Evolutionary conservation across 78 protist species (phyloP).

Genomic region (Emiliania huxleyi): DNA sequence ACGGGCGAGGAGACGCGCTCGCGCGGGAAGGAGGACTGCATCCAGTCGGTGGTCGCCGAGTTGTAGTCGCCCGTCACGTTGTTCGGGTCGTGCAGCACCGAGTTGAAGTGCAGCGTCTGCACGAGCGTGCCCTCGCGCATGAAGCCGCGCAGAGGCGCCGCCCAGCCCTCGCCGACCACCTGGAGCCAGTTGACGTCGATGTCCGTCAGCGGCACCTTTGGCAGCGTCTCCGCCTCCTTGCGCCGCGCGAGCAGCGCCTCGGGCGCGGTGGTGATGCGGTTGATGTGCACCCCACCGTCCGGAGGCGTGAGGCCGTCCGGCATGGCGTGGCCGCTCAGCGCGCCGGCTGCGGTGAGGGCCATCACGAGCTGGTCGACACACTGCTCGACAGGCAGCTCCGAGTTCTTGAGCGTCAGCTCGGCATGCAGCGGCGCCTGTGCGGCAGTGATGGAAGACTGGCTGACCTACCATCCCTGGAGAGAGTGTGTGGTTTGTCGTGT

Average conservation of each 20-base stretch:
- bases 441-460: too few relatives aligned
- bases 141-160: constrained; percentile 53
- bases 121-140: constrained; percentile 48
- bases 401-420: neutral
- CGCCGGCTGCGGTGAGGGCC: neutral
- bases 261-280: neutral
- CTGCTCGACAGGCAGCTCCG: neutral
- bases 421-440: neutral
- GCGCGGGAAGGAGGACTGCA: neutral
- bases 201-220: constrained; percentile 20
- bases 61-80: neutral
- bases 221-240: constrained; percentile 18
- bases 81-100: constrained; percentile 20
- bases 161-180: constrained; percentile 63
- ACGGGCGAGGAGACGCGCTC: constrained; percentile 32
- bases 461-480: too few relatives aligned
- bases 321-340: neutral
- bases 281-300: neutral
- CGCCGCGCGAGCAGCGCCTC: neutral
- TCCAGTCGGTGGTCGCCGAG: neutral
- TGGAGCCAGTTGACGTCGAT: constrained; percentile 51
- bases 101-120: constrained; percentile 59
- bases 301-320: neutral
- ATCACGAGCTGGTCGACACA: neutral
- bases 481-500: too few relatives aligned